Percentiles rank a stretch among this genome's conserved stretches.
phyloP scores from a whole-genome alignment of 345 rosid genomes.

The Eucalyptus cloeziana region DNA sequence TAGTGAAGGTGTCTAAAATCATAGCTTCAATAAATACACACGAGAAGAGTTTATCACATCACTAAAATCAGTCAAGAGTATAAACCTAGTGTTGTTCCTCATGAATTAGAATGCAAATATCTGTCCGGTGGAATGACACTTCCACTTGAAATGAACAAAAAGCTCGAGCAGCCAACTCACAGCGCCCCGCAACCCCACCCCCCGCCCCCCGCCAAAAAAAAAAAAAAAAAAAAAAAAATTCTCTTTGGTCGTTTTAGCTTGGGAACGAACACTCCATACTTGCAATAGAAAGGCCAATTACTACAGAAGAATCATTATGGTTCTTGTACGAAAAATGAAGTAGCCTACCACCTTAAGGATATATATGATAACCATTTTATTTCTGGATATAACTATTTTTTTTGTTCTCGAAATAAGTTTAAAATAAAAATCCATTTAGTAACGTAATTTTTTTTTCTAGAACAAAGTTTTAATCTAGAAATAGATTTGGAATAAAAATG shows the following conservation, averaged over 20 bases:
- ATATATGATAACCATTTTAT: too few relatives aligned
- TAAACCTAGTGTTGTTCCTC: not conserved
- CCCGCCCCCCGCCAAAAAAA: too few relatives aligned
- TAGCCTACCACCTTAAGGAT: not conserved
- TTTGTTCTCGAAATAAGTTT: too few relatives aligned
- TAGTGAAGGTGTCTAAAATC: not conserved
- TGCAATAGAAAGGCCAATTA: not conserved
- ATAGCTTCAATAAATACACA: not conserved
- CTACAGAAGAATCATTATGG: not conserved
- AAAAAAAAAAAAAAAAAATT: too few relatives aligned
- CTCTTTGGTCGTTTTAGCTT: not conserved
- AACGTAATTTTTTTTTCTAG: too few relatives aligned
- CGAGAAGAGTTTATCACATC: not conserved
- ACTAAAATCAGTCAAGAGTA: not conserved
- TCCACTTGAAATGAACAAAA: not conserved
- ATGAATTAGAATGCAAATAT: not conserved
- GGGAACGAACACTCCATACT: not conserved
- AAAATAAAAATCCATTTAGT: too few relatives aligned
- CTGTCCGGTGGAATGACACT: not conserved
- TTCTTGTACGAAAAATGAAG: not conserved
- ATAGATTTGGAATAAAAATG: too few relatives aligned
- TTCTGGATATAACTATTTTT: too few relatives aligned
- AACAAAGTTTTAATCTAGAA: too few relatives aligned
- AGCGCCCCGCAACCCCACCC: not conserved
- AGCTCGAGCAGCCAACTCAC: not conserved